Conservation (phyloP, 1,284 basidiomycete species). For the Puccinia polysora region DNA sequence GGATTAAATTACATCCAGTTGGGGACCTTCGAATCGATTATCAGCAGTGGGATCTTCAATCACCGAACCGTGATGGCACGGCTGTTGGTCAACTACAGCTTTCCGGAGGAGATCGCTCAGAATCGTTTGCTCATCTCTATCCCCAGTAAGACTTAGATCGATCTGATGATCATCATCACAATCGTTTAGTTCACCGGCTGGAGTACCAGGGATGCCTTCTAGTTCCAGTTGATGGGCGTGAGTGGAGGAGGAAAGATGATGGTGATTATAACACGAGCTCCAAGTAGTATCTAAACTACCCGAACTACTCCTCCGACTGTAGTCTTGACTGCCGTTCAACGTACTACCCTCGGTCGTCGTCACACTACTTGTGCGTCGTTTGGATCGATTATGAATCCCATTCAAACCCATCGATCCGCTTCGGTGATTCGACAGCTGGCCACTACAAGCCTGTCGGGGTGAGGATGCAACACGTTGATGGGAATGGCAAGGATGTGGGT, state of each 20-base stretch:
- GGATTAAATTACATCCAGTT: too few relatives aligned
- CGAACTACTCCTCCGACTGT: slow-evolving; percentile 16
- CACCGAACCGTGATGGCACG: too few relatives aligned
- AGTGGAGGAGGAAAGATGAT: neutral
- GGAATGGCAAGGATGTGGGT: neutral
- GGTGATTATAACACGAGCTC: neutral
- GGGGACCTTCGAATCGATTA: too few relatives aligned
- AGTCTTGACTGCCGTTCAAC: neutral
- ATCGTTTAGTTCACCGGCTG: neutral
- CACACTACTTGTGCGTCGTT: neutral
- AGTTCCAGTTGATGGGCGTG: neutral
- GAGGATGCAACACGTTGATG: slow-evolving; percentile 11
- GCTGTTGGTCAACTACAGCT: too few relatives aligned
- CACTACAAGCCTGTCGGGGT: neutral
- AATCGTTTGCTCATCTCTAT: too few relatives aligned
- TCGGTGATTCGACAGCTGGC: neutral
- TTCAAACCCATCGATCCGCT: neutral
- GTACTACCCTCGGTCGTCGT: neutral
- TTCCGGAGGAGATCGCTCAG: too few relatives aligned
- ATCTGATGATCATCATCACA: neutral
- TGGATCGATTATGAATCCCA: neutral
- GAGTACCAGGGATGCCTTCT: slow-evolving; percentile 29
- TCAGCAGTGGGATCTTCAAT: too few relatives aligned
- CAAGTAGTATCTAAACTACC: slow-evolving; percentile 11
- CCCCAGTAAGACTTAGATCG: too few relatives aligned